Percentiles rank a stretch among this genome's conserved stretches.
These are phyloP conservation scores for Tuber calosporum DNA, from an alignment of 495 filamentous ascomycete species.

Conservation along the genomic window DNA sequence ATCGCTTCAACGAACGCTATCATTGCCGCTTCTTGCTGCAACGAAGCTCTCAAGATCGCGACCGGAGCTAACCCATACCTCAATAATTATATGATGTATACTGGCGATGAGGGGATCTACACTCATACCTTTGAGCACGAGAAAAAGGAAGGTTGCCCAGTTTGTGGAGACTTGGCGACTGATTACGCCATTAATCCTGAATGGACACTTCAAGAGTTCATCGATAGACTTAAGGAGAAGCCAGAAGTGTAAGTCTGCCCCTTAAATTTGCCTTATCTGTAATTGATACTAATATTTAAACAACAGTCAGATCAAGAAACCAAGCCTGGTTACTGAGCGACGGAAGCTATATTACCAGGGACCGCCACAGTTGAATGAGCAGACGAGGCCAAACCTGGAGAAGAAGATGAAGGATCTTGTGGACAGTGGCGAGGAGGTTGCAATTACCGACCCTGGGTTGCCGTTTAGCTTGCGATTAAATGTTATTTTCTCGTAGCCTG, in stretches of 20 bases:
- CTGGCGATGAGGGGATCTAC: conserved; percentile 87
- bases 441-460: conserved; percentile 36
- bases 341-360: conserved; percentile 85
- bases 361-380: conserved; percentile 69
- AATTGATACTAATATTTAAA: conserved; percentile 1
- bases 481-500: conserved; percentile 24
- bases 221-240: conserved; percentile 72
- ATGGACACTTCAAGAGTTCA: conserved; percentile 72
- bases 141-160: conserved; percentile 86
- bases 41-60: conserved; percentile 91
- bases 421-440: conserved; percentile 56
- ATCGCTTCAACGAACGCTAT: conserved; percentile 98
- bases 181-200: conserved; percentile 62
- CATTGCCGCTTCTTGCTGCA: conserved; percentile 89
- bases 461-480: conserved; percentile 37
- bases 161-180: conserved; percentile 76
- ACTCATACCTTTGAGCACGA: conserved; percentile 94
- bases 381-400: conserved; percentile 71
- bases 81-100: conserved; percentile 99
- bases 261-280: background rate
- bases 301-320: conserved; percentile 67
- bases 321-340: conserved; percentile 70
- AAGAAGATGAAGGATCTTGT: conserved; percentile 63
- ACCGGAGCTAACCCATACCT: conserved; percentile 73
- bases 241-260: conserved; percentile 56